Base-by-base conservation (phyloP, 257 asterid genomes). In the Solanum virginianum region DNA sequence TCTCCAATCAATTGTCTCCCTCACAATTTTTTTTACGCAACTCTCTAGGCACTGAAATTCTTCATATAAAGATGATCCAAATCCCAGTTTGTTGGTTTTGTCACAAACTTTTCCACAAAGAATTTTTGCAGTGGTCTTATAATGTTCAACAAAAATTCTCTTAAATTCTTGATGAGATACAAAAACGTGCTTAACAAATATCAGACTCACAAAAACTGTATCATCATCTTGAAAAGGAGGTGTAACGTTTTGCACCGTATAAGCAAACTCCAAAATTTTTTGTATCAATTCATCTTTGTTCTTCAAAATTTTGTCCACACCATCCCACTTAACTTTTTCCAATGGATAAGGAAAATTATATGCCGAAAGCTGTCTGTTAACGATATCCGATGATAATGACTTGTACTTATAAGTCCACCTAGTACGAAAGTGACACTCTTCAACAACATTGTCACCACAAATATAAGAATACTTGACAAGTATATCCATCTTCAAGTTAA, bases 131-230 rank as follows among this genome's bases (percentile, higher is more conserved):
- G 12, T 7, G 10, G 12, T 10, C 12, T 22, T n/a, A 13, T 22
- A n/a, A 9, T 74, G 32, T n/a, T 45, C 1, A 14, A 10, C 24
- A 47, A 47, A 0, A 13, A 74, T 74, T 45, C 54, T 22, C 4
- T 74, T n/a, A 47, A 74, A 47, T 47, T 74, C 59, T 45, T n/a
- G 14, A 74, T 59, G 81, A 74, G 59, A 51, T 7, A 22, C 39
- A 7, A 0, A 12, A 53, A 47, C 41, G 7, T 47, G 1, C 32
- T 29, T 29, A 2, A 29, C 3, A 29, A 29, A 29, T 29, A 36
- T 1, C 0, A 36, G 8, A 0, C 0, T 47, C 7, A 75, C 9
- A 3, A 0, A 14, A 4, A 49, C 8, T 2, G 2, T 47, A 47
- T 75, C 81, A 8, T 75, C 41, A 75, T 75, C 60, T 47, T 47